Percentiles rank a stretch among this genome's conserved stretches.
Conservation (phyloP, 2,329 filamentous ascomycete species). For the Verruconis gallopava region DNA sequence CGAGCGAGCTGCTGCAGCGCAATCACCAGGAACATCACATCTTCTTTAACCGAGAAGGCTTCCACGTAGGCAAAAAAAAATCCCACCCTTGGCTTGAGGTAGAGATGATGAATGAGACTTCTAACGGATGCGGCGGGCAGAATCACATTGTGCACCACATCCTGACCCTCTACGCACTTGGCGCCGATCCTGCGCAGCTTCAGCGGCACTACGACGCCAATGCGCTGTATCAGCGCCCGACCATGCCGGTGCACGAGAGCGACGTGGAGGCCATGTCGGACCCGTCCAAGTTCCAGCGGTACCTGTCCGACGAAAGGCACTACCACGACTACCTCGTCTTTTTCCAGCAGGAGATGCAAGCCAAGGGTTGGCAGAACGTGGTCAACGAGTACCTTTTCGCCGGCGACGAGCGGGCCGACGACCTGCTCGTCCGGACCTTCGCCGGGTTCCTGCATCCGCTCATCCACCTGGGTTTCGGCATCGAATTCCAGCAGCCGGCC, state of each 20-base stretch:
- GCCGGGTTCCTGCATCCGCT: constrained; percentile 64
- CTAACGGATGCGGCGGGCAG: constrained; percentile 13
- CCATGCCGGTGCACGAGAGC: constrained; percentile 32
- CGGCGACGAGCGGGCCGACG: constrained; percentile 50
- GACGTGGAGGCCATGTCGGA: constrained; percentile 45
- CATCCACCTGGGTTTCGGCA: constrained; percentile 73
- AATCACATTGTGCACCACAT: constrained; percentile 72
- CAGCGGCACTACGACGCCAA: constrained; percentile 54
- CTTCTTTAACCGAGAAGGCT: constrained; percentile 63
- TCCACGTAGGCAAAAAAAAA: constrained; percentile 36
- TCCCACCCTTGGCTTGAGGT: not conserved
- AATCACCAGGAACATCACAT: constrained; percentile 67
- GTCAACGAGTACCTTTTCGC: constrained; percentile 57
- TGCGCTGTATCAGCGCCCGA: constrained; percentile 50
- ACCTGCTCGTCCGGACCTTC: constrained; percentile 56
- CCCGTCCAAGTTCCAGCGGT: constrained; percentile 41
- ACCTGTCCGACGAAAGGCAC: constrained; percentile 49
- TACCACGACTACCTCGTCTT: constrained; percentile 67
- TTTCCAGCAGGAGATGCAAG: constrained; percentile 61
- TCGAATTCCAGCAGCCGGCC: constrained; percentile 72
- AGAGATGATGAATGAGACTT: not conserved
- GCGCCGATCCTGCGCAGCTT: constrained; percentile 48
- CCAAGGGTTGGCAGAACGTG: constrained; percentile 46
- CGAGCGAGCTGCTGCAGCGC: constrained; percentile 57
- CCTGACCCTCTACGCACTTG: constrained; percentile 63